These are phyloP conservation scores for Pichia gijzeniarum DNA, from an alignment of 805 yeast species.

Conservation along the genomic window DNA sequence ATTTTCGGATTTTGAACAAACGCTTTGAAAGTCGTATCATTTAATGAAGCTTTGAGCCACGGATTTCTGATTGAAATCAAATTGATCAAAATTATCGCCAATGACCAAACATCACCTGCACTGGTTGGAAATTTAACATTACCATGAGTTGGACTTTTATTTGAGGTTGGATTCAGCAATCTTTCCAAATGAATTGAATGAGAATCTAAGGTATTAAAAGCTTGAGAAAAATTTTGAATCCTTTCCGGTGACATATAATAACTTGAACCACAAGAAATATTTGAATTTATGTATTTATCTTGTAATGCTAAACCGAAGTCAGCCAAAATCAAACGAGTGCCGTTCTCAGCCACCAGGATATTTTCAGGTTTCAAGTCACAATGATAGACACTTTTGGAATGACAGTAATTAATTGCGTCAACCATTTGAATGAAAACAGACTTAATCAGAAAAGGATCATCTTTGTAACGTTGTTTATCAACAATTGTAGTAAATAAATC, in stretches of 20 bases:
- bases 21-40: conserved; percentile 59
- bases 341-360: conserved; percentile 59
- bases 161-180: conserved; percentile 20
- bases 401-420: conserved; percentile 79
- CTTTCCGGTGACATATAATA: conserved; percentile 95
- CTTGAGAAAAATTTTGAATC: conserved; percentile 36
- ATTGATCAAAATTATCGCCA: conserved; percentile 75
- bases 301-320: conserved; percentile 88
- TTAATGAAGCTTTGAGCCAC: conserved; percentile 74
- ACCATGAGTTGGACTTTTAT: conserved; percentile 18
- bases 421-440: conserved; percentile 68
- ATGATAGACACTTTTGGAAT: conserved; percentile 76
- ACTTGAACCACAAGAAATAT: conserved; percentile 77
- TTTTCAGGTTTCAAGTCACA: conserved; percentile 97
- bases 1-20: conserved; percentile 51
- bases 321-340: conserved; percentile 53
- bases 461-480: conserved; percentile 55
- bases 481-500: conserved; percentile 85
- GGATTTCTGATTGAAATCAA: conserved; percentile 82
- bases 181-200: conserved; percentile 28
- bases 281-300: conserved; percentile 49
- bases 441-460: conserved; percentile 45
- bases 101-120: conserved; percentile 83
- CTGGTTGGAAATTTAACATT: conserved; percentile 50
- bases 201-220: conserved; percentile 28